phyloP scores from a whole-genome alignment of 2,329 filamentous ascomycete species.

The Thielaviopsis euricoi region DNA sequence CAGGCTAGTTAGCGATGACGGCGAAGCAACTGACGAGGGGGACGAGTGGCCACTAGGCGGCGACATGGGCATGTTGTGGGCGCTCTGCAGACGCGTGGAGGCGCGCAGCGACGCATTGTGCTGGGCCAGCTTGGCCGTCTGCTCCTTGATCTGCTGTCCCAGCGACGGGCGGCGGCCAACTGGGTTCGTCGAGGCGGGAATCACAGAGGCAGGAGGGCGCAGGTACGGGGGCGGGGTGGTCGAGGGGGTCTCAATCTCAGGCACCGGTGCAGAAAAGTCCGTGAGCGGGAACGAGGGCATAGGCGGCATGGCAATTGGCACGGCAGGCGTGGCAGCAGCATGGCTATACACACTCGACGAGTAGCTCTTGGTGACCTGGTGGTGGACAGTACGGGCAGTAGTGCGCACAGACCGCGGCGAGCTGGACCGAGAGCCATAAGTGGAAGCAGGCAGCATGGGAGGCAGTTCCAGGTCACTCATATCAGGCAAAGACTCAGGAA shows the following conservation, averaged over 20 bases:
- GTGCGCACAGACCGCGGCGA: not conserved
- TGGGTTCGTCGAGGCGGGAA: not conserved
- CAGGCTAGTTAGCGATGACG: not conserved
- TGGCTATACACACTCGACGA: not conserved
- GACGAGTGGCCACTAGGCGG: not conserved
- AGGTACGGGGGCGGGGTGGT: not conserved
- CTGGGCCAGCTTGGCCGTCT: conserved; percentile 2
- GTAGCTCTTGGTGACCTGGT: not conserved
- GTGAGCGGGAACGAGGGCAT: not conserved
- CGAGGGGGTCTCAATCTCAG: conserved; percentile 3
- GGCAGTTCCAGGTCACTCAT: not conserved
- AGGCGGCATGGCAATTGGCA: not conserved
- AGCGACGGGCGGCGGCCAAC: not conserved
- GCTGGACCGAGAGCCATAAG: not conserved
- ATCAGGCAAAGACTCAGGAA: not conserved
- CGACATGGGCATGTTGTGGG: not conserved
- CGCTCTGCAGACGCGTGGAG: not conserved
- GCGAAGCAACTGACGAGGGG: not conserved
- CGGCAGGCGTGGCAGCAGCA: not conserved
- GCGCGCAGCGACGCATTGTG: conserved; percentile 3
- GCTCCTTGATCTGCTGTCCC: conserved; percentile 2
- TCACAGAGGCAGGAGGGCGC: not conserved
- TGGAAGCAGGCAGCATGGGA: not conserved
- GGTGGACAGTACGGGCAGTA: not conserved
- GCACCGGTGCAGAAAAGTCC: not conserved